phyloP scores from a whole-genome alignment of 257 asterid genomes.

The Solanum neorickii region DNA sequence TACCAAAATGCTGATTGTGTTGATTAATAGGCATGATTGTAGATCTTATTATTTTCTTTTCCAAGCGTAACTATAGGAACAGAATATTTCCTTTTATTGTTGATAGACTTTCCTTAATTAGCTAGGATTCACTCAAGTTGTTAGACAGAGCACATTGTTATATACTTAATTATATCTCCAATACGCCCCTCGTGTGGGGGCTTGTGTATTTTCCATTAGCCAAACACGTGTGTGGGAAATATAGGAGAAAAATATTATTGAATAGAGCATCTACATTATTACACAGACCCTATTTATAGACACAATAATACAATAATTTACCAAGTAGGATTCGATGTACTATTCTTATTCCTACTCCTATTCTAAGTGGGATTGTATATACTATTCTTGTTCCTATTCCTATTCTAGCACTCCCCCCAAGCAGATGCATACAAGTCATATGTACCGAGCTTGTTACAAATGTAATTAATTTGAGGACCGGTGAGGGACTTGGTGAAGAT shows the following conservation, averaged over 20 bases:
- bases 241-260: neutral
- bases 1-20: neutral
- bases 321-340: neutral
- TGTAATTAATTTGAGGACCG: neutral
- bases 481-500: neutral
- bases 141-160: neutral
- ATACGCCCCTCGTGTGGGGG: neutral
- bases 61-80: neutral
- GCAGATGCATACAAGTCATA: neutral
- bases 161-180: neutral
- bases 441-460: neutral
- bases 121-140: neutral
- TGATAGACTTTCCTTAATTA: neutral
- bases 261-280: neutral
- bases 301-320: neutral
- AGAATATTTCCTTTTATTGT: neutral
- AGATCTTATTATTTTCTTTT: neutral
- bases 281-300: neutral
- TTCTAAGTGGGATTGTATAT: neutral
- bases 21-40: neutral
- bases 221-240: neutral
- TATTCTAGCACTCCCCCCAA: neutral
- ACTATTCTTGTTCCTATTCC: neutral
- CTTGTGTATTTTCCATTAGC: neutral
- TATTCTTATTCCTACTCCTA: neutral